Evolutionary conservation across 1,284 basidiomycete genomes (phyloP), one percentile per base, ranked within the genome.

Genomic region (Gymnopus androsaceus): DNA sequence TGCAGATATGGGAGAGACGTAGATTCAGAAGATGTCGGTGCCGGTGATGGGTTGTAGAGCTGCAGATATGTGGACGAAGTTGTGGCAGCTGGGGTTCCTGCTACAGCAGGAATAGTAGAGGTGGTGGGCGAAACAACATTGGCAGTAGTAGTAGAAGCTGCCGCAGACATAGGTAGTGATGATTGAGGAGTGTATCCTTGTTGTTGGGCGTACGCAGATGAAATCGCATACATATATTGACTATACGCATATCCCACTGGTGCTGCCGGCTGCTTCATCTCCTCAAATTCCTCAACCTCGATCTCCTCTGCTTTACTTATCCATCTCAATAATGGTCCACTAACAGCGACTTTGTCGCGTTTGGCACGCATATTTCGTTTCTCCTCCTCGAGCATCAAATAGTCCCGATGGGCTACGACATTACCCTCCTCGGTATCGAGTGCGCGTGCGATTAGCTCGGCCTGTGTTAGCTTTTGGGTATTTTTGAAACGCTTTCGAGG

Each of bases 341-440:
- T 73, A 14, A 93, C 76, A 5, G 78, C 67, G 33, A 80, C 74
- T 51, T 87, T 80, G 30, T 85, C 78, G 36, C 85, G 77, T 28
- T 82, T 77, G 46, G 88, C 83, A 50, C 82, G 80, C 61, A 38
- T 28, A 15, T 81, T 83, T 23, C 90, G 82, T 63, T 90, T 90
- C 72, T 93, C 91, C 65, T 92, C 91, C 62, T 95, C 92, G 2
- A 83, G 72, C 54, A 78, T 79, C 27, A 95, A 79, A 64, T 94
- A 94, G 60, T 90, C 81, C 36, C 83, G 77, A 62, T 94, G 87
- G 49, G 90, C 86, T n/a, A 80, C 77, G 21, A 87, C n/a, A n/a
- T n/a, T n/a, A n/a, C n/a, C n/a, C n/a, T 94, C 92, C 67, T 94
- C 93, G 49, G 86, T 90, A 64, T 93, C 90, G 9, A 94, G 79